A percentile compares a stretch with the other conserved stretches of the same genome.
These are phyloP conservation scores for Cyphellophora attinorum DNA, from an alignment of 2,329 filamentous ascomycete genomes.

Conservation along the genomic window DNA sequence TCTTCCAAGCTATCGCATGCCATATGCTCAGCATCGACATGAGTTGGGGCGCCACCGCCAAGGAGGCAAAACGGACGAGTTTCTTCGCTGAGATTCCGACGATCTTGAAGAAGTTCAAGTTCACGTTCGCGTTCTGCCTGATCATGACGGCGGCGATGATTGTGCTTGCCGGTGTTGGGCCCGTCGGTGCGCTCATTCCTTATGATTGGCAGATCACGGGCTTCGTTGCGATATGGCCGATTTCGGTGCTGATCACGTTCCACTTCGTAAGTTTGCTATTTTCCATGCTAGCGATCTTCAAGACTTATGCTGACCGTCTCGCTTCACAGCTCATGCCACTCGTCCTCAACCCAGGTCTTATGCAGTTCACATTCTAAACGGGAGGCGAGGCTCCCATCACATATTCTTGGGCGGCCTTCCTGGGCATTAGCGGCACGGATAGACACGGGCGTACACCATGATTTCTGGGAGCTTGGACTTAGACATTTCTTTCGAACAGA, in stretches of 20 bases:
- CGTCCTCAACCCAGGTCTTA: too few relatives aligned
- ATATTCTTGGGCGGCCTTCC: too few relatives aligned
- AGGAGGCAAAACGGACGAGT: constrained; percentile 61
- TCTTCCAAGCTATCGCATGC: constrained; percentile 66
- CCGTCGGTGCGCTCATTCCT: constrained; percentile 27
- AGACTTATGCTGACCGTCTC: too few relatives aligned
- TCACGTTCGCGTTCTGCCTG: constrained; percentile 34
- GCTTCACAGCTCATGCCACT: too few relatives aligned
- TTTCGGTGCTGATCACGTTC: not conserved
- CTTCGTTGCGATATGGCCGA: constrained; percentile 54
- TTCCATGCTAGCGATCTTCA: too few relatives aligned
- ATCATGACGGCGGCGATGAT: constrained; percentile 39
- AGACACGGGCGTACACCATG: too few relatives aligned
- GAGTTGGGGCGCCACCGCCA: constrained; percentile 75
- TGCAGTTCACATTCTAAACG: too few relatives aligned
- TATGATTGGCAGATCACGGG: constrained; percentile 46
- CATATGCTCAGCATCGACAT: constrained; percentile 82
- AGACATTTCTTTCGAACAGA: too few relatives aligned
- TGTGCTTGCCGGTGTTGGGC: constrained; percentile 31
- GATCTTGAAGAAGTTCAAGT: constrained; percentile 71
- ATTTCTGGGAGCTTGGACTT: too few relatives aligned
- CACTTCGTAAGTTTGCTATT: not conserved
- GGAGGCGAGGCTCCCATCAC: too few relatives aligned
- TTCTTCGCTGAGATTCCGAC: constrained; percentile 79
- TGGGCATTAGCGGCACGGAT: too few relatives aligned